A percentile compares a stretch with the other conserved stretches of the same genome.
phyloP scores from a whole-genome alignment of 225 moss, liverwort and hornwort genomes.

The Pseudisothecium myosuroides region DNA sequence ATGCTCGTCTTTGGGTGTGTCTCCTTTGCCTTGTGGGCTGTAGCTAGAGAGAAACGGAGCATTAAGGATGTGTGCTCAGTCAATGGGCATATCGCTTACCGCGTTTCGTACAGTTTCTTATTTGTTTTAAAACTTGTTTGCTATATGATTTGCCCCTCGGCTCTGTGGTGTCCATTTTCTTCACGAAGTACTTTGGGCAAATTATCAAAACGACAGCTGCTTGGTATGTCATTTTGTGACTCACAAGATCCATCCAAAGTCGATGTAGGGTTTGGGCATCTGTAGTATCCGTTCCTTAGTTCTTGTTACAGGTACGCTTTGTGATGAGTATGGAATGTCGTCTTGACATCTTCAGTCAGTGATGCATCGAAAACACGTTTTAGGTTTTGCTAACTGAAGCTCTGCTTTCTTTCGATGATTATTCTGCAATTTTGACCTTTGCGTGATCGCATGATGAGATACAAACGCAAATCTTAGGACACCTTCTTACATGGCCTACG shows the following conservation, averaged over 20 bases:
- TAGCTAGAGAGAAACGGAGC: background rate
- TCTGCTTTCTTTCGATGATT: too few relatives aligned
- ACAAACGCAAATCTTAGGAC: constrained; percentile 20
- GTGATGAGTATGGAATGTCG: background rate
- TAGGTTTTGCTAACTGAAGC: too few relatives aligned
- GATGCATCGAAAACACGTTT: background rate
- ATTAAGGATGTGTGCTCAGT: background rate
- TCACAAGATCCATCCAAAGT: background rate
- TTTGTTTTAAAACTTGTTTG: background rate
- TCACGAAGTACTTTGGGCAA: background rate
- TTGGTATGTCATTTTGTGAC: too few relatives aligned
- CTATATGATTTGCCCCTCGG: background rate
- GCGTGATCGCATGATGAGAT: background rate
- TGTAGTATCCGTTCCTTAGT: background rate
- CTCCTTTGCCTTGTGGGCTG: background rate
- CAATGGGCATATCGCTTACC: background rate
- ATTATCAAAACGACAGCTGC: background rate
- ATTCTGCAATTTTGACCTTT: background rate
- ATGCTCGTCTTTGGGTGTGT: background rate
- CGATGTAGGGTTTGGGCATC: background rate
- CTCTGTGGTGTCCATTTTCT: too few relatives aligned
- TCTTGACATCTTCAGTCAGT: background rate
- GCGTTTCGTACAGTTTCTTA: background rate
- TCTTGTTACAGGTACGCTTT: too few relatives aligned
- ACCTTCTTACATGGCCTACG: constrained; percentile 8